Evolutionary conservation across 2,329 filamentous ascomycete species (phyloP).

Genomic region (Ascochyta pisi): DNA sequence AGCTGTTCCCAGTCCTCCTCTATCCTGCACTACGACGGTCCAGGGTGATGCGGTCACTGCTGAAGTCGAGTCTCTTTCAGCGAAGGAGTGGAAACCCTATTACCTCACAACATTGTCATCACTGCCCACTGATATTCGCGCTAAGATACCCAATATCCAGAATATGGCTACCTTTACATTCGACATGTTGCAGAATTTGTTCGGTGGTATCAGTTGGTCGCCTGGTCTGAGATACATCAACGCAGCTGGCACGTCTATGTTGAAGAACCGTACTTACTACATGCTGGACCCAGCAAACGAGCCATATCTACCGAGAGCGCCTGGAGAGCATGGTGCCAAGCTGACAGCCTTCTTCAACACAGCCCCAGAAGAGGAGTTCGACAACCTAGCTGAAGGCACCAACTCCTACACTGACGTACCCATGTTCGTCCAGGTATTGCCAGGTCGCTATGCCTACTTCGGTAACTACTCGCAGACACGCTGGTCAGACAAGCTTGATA

Average conservation of each 20-base stretch:
- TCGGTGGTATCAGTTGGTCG: conserved; percentile 51
- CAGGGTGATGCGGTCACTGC: conserved; percentile 3
- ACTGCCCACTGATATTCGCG: conserved; percentile 12
- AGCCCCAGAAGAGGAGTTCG: conserved; percentile 38
- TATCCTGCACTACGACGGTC: conserved; percentile 14
- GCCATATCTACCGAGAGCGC: conserved; percentile 51
- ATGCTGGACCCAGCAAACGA: conserved; percentile 48
- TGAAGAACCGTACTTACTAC: conserved; percentile 52
- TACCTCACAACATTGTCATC: conserved; percentile 44
- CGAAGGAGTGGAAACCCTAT: conserved; percentile 46
- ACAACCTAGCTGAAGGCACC: conserved; percentile 28
- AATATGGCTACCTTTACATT: conserved; percentile 47
- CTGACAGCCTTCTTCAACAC: conserved; percentile 56
- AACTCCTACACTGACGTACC: conserved; percentile 49
- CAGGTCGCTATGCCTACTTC: conserved; percentile 50
- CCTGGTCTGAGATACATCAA: conserved; percentile 51
- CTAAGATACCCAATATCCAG: conserved; percentile 29
- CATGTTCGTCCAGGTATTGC: conserved; percentile 48
- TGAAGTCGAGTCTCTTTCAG: conserved; percentile 19
- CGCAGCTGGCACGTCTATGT: conserved; percentile 27
- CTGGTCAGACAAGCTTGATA: conserved; percentile 54
- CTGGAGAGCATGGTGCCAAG: conserved; percentile 56
- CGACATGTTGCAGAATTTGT: conserved; percentile 46
- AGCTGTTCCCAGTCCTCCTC: conserved; percentile 20
- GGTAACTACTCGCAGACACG: conserved; percentile 56